These are phyloP conservation scores for Backusella mclennaniae DNA, from an alignment of 192 early-diverging fungal genomes.

Conservation along the genomic window DNA sequence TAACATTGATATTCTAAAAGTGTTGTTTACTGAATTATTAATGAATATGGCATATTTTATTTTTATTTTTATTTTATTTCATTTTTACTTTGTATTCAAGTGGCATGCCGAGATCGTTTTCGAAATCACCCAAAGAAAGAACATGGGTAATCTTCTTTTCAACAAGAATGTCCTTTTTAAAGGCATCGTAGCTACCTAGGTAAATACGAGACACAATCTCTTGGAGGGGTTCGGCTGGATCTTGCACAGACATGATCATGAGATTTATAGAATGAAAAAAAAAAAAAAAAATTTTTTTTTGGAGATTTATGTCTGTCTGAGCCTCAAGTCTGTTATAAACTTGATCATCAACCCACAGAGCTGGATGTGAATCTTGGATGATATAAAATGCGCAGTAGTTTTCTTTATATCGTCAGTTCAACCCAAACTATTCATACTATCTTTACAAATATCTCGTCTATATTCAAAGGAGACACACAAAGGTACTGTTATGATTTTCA, in stretches of 20 bases:
- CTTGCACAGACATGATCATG: background rate
- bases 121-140: constrained; percentile 18
- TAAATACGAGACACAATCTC: constrained; percentile 19
- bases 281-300: background rate
- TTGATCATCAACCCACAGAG: too few species aligned
- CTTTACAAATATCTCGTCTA: too few species aligned
- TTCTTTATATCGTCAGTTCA: too few species aligned
- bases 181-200: constrained; percentile 9
- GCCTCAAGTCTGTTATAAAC: too few species aligned
- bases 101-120: background rate
- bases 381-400: too few species aligned
- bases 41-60: background rate
- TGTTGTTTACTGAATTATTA: background rate
- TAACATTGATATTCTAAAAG: constrained; percentile 36
- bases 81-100: constrained; percentile 9
- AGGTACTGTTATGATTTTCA: background rate
- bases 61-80: background rate
- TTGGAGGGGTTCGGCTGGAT: background rate
- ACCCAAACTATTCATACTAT: too few species aligned
- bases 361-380: too few species aligned
- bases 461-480: too few species aligned
- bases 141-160: constrained; percentile 27
- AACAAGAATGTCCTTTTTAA: background rate
- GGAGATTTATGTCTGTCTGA: too few species aligned
- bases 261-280: background rate